A percentile compares a stretch with the other conserved stretches of the same genome.
phyloP scores from a whole-genome alignment of 208 protist species.

The Lotmaria passim region DNA sequence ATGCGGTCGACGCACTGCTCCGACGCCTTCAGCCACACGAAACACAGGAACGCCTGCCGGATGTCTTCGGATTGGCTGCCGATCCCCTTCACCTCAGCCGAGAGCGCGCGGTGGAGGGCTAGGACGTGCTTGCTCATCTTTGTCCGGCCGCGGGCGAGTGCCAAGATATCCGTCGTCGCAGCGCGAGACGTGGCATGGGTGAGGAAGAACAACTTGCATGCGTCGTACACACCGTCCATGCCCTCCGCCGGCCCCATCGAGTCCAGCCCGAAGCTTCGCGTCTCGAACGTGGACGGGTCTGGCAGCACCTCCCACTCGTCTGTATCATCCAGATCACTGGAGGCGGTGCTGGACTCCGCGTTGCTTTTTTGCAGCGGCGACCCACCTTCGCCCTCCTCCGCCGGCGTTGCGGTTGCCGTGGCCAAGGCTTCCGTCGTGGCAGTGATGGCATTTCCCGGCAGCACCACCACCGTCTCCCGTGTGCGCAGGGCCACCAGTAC shows the following conservation, averaged over 20 bases:
- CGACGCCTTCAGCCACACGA: conserved; percentile 61
- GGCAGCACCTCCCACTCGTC: conserved; percentile 46
- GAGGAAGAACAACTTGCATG: conserved; percentile 49
- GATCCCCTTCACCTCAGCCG: conserved; percentile 37
- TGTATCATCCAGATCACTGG: conserved; percentile 32
- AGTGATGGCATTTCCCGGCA: not conserved
- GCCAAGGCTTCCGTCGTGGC: not conserved
- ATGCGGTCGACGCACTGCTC: conserved; percentile 39
- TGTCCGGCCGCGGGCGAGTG: conserved; percentile 25
- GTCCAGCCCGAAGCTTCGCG: conserved; percentile 55
- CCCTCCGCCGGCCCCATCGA: conserved; percentile 30
- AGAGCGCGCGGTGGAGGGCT: conserved; percentile 58
- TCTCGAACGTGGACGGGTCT: conserved; percentile 25
- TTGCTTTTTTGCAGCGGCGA: conserved; percentile 1
- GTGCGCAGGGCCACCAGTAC: conserved; percentile 33
- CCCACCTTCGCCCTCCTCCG: not conserved
- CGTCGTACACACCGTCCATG: conserved; percentile 51
- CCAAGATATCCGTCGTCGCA: conserved; percentile 26
- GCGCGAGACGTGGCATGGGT: conserved; percentile 40
- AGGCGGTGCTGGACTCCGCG: not conserved
- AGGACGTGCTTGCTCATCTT: conserved; percentile 59
- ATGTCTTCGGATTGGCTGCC: conserved; percentile 46
- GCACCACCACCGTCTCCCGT: conserved; percentile 1
- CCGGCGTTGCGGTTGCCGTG: not conserved
- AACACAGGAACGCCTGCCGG: conserved; percentile 52